Percentiles rank a stretch among this genome's conserved stretches.
phyloP scores from a whole-genome alignment of 2,329 filamentous ascomycete genomes.

The Endoconidiophora polonica region DNA sequence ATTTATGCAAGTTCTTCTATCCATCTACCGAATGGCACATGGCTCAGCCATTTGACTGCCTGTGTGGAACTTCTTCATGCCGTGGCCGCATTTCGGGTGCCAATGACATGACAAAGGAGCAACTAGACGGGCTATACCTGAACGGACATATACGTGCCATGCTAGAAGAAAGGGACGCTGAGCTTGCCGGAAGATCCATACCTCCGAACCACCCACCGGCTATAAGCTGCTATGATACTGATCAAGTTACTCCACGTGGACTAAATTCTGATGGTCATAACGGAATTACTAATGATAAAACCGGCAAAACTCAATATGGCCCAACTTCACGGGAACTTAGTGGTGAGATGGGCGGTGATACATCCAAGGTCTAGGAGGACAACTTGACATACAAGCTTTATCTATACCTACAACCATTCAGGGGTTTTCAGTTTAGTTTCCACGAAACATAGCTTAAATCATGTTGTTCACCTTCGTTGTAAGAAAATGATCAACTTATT shows the following conservation, averaged over 20 bases:
- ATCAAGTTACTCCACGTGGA: not conserved
- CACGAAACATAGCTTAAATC: too few species aligned
- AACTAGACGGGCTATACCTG: constrained; percentile 43
- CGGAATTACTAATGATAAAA: constrained; percentile 9
- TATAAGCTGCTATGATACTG: constrained; percentile 7
- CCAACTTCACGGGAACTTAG: constrained; percentile 37
- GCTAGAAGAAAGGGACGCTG: constrained; percentile 25
- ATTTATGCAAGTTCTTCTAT: constrained; percentile 44
- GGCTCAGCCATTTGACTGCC: constrained; percentile 54
- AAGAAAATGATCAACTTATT: too few species aligned
- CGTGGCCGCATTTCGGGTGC: constrained; percentile 47
- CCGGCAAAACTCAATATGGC: constrained; percentile 22
- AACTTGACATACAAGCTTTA: not conserved
- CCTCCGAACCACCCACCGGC: constrained; percentile 23
- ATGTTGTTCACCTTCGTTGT: too few species aligned
- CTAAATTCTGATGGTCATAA: not conserved
- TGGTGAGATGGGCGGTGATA: constrained; percentile 48
- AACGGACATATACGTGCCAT: constrained; percentile 44
- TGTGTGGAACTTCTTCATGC: constrained; percentile 41
- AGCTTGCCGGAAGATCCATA: not conserved
- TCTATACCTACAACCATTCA: too few species aligned
- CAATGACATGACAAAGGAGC: constrained; percentile 35
- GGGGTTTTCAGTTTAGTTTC: too few species aligned
- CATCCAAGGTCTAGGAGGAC: constrained; percentile 16
- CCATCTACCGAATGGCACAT: constrained; percentile 60